Conservation (phyloP, 176 grass and related monocot species). For the Chrysopogon serrulatus region DNA sequence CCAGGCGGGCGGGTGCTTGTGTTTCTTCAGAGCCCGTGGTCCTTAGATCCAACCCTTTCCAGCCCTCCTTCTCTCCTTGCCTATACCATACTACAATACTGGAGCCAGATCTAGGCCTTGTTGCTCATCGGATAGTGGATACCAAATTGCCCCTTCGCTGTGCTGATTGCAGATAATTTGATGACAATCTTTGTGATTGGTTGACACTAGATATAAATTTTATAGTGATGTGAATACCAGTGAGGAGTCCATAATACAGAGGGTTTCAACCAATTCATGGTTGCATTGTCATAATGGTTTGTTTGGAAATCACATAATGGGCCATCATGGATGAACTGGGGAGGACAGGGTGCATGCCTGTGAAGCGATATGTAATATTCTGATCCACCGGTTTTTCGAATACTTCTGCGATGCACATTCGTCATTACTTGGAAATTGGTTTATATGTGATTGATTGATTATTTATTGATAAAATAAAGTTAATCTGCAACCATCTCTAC, state of each 20-base stretch:
- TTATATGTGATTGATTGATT: background rate
- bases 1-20: conserved; percentile 52
- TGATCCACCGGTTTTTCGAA: background rate
- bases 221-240: background rate
- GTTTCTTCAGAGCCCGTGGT: conserved; percentile 56
- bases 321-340: background rate
- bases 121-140: background rate
- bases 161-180: background rate
- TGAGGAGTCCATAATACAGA: background rate
- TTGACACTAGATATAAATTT: background rate
- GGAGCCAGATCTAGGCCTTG: background rate
- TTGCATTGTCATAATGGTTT: background rate
- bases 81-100: background rate
- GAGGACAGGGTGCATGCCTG: background rate
- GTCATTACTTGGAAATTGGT: background rate
- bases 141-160: background rate
- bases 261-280: background rate
- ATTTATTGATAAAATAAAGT: background rate
- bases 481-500: background rate
- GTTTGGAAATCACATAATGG: background rate
- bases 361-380: background rate
- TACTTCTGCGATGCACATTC: background rate
- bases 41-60: conserved; percentile 5
- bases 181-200: background rate
- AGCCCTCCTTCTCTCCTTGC: background rate